Percentiles rank a stretch among this genome's conserved stretches.
Conservation (phyloP, 163 green algal species). For the Prototheca wickerhamii region DNA sequence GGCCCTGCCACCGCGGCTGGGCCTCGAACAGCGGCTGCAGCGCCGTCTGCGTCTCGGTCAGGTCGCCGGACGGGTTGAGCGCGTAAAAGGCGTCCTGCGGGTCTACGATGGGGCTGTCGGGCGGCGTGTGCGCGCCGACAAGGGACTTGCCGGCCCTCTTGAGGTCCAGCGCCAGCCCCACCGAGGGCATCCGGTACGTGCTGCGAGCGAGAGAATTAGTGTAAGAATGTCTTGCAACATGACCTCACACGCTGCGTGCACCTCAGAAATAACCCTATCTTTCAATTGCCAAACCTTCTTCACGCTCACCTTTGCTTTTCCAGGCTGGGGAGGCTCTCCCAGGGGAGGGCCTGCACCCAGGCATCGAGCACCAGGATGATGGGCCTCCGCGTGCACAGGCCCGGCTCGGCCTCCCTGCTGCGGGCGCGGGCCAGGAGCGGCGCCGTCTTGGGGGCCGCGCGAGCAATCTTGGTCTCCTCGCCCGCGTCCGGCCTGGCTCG, state of each 20-base stretch:
- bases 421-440: not conserved
- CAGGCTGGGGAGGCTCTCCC: constrained; percentile 58
- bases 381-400: constrained; percentile 12
- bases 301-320: constrained; percentile 17
- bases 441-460: not conserved
- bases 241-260: not conserved
- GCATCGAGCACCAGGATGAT: constrained; percentile 57
- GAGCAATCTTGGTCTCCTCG: not conserved
- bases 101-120: constrained; percentile 16
- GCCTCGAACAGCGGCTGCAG: constrained; percentile 67
- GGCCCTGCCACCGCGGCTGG: constrained; percentile 62
- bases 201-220: constrained; percentile 5
- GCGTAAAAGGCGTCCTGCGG: constrained; percentile 54
- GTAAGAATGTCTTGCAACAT: not conserved
- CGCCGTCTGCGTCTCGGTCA: constrained; percentile 61
- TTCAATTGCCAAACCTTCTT: not conserved
- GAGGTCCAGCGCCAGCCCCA: constrained; percentile 19
- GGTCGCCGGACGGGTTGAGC: constrained; percentile 81
- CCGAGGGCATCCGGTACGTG: constrained; percentile 53
- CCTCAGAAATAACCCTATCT: not conserved
- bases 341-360: constrained; percentile 60
- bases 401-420: not conserved
- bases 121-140: too few relatives aligned
- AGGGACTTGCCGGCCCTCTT: not conserved
- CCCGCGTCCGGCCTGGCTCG: not conserved